Base-by-base conservation (phyloP, 495 filamentous ascomycete species). In the Aspergillus kassunensis region DNA sequence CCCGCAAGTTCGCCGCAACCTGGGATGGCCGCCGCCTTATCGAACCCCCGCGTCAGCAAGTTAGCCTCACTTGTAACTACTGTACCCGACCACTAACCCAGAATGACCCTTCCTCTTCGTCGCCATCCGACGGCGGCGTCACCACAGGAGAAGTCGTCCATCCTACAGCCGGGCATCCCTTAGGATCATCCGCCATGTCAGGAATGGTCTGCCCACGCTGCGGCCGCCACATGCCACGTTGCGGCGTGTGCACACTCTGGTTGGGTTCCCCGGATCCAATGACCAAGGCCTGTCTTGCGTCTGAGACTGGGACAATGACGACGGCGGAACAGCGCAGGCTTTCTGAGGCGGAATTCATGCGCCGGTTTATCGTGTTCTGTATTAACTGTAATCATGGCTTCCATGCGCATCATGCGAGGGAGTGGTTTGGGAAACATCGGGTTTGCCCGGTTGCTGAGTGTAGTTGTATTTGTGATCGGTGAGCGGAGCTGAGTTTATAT, bases 401-500 rank as follows among this genome's bases (percentile, higher is more conserved):
- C 61, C 93, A 98, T 67, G 83, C 87, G 12, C 84, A 91, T 59
- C 93, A 97, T 68, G 90, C 91, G 10, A 74, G 82, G 53, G 82
- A 86, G 56, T 98, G 93, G 93, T 98, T 97, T 66, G 74, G 69
- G 27, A 77, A 80, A 46, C 87, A 95, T 66, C 77, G 73, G 45
- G 81, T 91, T 56, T 97, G 93, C 69, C 90, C 93, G 0, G 88
- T 95, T 16, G 85, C 90, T 1, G 91, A 93, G 58, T 98, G 93
- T 67, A 74, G 79, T 58, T 98, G 93, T 67, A 79, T 83, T 58
- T 98, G 93, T 72, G 79, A 68, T 66, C 70, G 73, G 30, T 27
- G 9, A n/a, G n/a, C n/a, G n/a, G n/a, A n/a, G n/a, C n/a, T n/a
- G n/a, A n/a, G n/a, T n/a, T n/a, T n/a, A n/a, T n/a, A 27, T 74